These are phyloP conservation scores for Lepraria neglecta DNA, from an alignment of 495 filamentous ascomycete genomes.

Conservation along the genomic window DNA sequence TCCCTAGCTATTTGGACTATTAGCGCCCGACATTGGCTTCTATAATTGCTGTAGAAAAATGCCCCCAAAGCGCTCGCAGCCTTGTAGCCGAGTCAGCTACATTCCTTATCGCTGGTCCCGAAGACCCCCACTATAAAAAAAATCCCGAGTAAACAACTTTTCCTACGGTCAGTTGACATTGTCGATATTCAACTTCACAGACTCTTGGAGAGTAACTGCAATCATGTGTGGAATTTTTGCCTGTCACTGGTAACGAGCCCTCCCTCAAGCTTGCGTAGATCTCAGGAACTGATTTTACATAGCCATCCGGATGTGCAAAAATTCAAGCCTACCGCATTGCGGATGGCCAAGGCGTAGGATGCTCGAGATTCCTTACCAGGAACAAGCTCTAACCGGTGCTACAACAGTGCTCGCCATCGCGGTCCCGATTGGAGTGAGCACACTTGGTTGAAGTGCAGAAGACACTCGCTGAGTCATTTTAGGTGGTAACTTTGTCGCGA, in stretches of 20 bases:
- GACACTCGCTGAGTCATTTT: conserved; percentile 12
- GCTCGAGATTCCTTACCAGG: conserved; percentile 16
- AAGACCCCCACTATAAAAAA: neutral
- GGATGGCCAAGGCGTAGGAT: conserved; percentile 89
- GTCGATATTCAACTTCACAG: neutral
- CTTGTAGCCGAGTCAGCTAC: neutral
- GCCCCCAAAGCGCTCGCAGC: too few species aligned
- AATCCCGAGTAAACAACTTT: neutral
- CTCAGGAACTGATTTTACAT: conserved; percentile 28
- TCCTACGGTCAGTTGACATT: neutral
- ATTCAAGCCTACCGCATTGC: conserved; percentile 94
- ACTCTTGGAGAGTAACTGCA: neutral
- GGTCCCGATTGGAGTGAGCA: conserved; percentile 97
- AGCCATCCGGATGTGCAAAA: conserved; percentile 92
- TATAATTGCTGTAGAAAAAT: too few species aligned
- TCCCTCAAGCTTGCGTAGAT: neutral
- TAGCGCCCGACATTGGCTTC: too few species aligned
- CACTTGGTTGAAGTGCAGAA: neutral
- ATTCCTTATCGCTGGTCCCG: neutral
- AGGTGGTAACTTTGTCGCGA: conserved; percentile 85
- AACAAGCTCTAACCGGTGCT: conserved; percentile 32
- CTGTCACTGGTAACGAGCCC: conserved; percentile 70
- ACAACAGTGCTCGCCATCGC: conserved; percentile 77
- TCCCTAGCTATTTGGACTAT: too few species aligned
- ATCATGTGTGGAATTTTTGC: conserved; percentile 83